phyloP scores from a whole-genome alignment of 2,329 filamentous ascomycete species.

The Scortechinia acanthostroma region DNA sequence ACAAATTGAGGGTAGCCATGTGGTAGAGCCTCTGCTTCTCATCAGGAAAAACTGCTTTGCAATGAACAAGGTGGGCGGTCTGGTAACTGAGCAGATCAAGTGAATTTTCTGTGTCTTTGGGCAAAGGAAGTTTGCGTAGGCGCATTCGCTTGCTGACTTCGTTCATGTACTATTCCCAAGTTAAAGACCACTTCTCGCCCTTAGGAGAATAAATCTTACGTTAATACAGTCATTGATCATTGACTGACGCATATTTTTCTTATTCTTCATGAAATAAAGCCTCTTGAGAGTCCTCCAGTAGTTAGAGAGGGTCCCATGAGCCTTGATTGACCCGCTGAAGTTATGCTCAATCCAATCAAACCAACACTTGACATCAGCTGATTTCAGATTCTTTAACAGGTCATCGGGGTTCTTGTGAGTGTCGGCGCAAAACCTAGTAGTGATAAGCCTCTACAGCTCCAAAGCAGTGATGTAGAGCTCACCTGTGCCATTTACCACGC shows the following conservation, averaged over 20 bases:
- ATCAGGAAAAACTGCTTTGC: conserved; percentile 8
- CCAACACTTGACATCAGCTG: conserved; percentile 8
- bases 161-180: conserved; percentile 8
- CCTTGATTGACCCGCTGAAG: conserved; percentile 8
- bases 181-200: conserved; percentile 5
- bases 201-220: conserved; percentile 4
- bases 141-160: conserved; percentile 7
- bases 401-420: conserved; percentile 6
- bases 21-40: conserved; percentile 9
- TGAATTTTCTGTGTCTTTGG: conserved; percentile 7
- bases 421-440: conserved; percentile 9
- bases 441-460: neutral
- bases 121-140: conserved; percentile 5
- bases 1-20: conserved; percentile 7
- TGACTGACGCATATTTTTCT: conserved; percentile 4
- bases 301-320: conserved; percentile 7
- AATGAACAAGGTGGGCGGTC: conserved; percentile 6
- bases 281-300: conserved; percentile 10
- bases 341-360: conserved; percentile 10
- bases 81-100: conserved; percentile 8
- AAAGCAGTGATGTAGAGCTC: conserved; percentile 1
- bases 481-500: conserved; percentile 8
- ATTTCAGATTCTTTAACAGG: conserved; percentile 6
- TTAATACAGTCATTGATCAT: neutral
- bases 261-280: conserved; percentile 8